Evolutionary conservation across 176 grass and related monocot species (phyloP).

Genomic region (Triticum monococcum): DNA sequence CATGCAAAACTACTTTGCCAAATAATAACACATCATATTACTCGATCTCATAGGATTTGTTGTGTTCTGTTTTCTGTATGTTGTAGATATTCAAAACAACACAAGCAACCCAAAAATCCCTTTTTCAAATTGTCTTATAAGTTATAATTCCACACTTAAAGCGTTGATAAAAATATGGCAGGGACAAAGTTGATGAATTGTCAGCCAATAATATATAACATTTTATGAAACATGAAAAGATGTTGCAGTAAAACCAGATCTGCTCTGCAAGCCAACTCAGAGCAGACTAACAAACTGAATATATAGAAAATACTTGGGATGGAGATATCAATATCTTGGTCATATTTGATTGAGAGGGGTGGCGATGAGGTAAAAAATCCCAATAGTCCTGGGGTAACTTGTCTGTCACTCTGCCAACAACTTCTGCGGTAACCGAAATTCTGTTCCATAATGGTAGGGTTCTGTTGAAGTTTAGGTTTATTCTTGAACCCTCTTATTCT

Average conservation of each 20-base stretch:
- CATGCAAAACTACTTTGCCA: constrained; percentile 4
- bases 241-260: neutral
- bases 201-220: constrained; percentile 6
- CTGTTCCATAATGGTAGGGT: constrained; percentile 46
- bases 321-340: constrained; percentile 68
- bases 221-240: neutral
- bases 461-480: constrained; percentile 15
- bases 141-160: neutral
- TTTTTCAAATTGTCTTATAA: neutral
- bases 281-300: constrained; percentile 29
- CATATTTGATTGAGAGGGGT: constrained; percentile 39
- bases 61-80: constrained; percentile 14
- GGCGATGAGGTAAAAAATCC: constrained; percentile 74
- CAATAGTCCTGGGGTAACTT: constrained; percentile 75
- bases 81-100: constrained; percentile 3
- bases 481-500: constrained; percentile 40
- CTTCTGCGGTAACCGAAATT: constrained; percentile 70
- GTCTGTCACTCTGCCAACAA: constrained; percentile 57
- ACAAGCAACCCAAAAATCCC: neutral
- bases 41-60: neutral
- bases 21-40: constrained; percentile 3
- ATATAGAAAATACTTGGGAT: constrained; percentile 45
- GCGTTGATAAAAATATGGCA: constrained; percentile 1
- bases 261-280: constrained; percentile 9
- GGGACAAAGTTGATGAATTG: neutral